phyloP scores from a whole-genome alignment of 2,329 filamentous ascomycete species.

The Fusarium lateritium region DNA sequence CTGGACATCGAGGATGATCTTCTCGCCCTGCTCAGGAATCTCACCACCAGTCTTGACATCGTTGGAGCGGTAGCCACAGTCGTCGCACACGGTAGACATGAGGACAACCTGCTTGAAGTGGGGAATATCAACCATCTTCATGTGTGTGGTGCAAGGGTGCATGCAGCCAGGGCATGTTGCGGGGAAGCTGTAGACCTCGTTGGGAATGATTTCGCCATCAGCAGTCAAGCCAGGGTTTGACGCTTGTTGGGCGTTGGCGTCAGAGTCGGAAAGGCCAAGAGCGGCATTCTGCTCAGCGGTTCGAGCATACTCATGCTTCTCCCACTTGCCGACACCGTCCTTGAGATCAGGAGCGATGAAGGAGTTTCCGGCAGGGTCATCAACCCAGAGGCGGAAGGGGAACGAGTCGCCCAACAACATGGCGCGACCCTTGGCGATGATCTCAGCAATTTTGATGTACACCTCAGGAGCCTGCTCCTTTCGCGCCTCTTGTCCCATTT shows the following conservation, averaged over 20 bases:
- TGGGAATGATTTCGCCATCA: conserved; percentile 88
- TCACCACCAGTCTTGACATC: conserved; percentile 98
- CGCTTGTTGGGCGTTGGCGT: conserved; percentile 68
- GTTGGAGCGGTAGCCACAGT: conserved; percentile 94
- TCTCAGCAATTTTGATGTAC: conserved; percentile 80
- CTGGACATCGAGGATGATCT: conserved; percentile 83
- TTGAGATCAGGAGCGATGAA: conserved; percentile 92
- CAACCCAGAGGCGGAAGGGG: conserved; percentile 89
- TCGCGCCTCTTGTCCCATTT: conserved; percentile 84
- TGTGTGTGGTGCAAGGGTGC: conserved; percentile 88
- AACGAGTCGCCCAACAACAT: conserved; percentile 85
- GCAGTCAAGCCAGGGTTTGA: conserved; percentile 65
- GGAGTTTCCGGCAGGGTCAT: conserved; percentile 95
- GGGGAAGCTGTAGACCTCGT: conserved; percentile 94
- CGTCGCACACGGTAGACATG: conserved; percentile 93
- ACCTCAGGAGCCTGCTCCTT: conserved; percentile 85
- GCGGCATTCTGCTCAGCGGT: conserved; percentile 88
- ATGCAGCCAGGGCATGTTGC: conserved; percentile 93
- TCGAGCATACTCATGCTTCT: conserved; percentile 85
- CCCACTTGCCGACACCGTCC: conserved; percentile 88
- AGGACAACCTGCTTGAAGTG: conserved; percentile 98
- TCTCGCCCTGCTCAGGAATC: conserved; percentile 87
- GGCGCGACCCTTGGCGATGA: conserved; percentile 80
- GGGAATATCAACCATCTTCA: conserved; percentile 99
- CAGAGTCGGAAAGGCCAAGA: conserved; percentile 80